Base-by-base conservation (phyloP, 2,329 filamentous ascomycete species). In the Nemania bipapillata region DNA sequence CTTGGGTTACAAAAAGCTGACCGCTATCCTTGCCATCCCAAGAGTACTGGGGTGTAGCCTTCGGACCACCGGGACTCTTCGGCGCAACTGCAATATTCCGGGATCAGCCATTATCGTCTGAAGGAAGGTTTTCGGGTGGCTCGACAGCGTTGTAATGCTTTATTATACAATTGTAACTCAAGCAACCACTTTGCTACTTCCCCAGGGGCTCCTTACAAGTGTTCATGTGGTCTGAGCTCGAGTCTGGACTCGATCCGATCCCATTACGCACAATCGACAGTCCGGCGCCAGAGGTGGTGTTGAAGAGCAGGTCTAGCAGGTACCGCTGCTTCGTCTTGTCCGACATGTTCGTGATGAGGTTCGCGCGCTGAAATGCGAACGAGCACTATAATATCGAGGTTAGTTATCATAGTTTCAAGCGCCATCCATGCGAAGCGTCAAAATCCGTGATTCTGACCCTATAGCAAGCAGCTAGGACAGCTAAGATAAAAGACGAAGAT, bases 1-100 rank as follows among this genome's bases (percentile, higher is more conserved):
- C 79, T 72, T 85, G 77, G 17, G 81, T 80, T 9, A 86, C 71
- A 72, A 80, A 85, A 3, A 86, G 72, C 74, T 86, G 85, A 6
- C 81, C 82, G 11, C 77, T 78, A 65, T 84, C 80, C 62, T 82
- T 80, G 3, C 74, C 75, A 65, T 83, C 82, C 81, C 81, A 83
- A 1, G 74, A 68, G 62, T 83, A 85, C 28, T 76, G 71, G 0
- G 81, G 80, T 4, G 72, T 72, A 2, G 77, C 79, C 8, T 57
- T 73, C 0, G 81, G 79, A 0, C 73, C 74, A 4, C 81, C 80
- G 3, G 81, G 79, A 45, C 75, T 79, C 60, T 73, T 81, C 0
- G 82, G 82, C 61, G 81, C 76, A 63, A 84, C 66, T 68, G 12
- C 12, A 11, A 22, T 8, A 37, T 32, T n/a, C 11, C 5, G 37